These are phyloP conservation scores for Oxytropis ochrocephala DNA, from an alignment of 306 rosid genomes.

Conservation along the genomic window DNA sequence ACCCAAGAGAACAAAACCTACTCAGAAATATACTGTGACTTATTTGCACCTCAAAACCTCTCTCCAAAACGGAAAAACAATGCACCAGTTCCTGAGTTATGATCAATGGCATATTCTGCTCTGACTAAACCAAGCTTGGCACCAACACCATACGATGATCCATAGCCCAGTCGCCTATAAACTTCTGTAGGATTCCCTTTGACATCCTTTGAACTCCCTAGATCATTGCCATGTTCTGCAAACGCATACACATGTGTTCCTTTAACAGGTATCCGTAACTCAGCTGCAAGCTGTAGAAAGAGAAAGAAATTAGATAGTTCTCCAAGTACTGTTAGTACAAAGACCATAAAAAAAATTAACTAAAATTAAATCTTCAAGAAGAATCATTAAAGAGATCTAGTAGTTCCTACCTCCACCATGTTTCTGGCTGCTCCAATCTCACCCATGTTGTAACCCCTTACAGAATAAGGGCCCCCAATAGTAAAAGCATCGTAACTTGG, in stretches of 20 bases:
- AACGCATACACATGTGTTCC: constrained; percentile 81
- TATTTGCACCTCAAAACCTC: constrained; percentile 57
- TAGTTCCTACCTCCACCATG: constrained; percentile 73
- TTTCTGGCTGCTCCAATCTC: constrained; percentile 93
- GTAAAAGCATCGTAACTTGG: constrained; percentile 97
- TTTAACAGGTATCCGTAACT: constrained; percentile 75
- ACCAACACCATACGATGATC: constrained; percentile 88
- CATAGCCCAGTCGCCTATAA: constrained; percentile 82
- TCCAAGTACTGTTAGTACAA: not conserved
- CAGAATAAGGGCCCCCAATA: constrained; percentile 98
- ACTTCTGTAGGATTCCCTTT: constrained; percentile 96
- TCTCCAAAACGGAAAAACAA: constrained; percentile 95
- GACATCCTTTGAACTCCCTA: constrained; percentile 83
- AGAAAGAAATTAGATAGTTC: constrained; percentile 5
- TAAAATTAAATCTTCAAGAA: not conserved
- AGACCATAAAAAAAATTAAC: not conserved
- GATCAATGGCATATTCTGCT: constrained; percentile 89
- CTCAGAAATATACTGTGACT: constrained; percentile 15
- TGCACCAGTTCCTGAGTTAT: constrained; percentile 89
- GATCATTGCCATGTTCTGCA: constrained; percentile 91
- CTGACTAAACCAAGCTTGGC: constrained; percentile 81
- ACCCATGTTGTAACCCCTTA: constrained; percentile 97
- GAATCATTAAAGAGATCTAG: not conserved
- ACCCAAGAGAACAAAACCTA: constrained; percentile 23
- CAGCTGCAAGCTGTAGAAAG: constrained; percentile 77